Base-by-base conservation (phyloP, 1,284 basidiomycete genomes). In the Boletus albobrunnescens region DNA sequence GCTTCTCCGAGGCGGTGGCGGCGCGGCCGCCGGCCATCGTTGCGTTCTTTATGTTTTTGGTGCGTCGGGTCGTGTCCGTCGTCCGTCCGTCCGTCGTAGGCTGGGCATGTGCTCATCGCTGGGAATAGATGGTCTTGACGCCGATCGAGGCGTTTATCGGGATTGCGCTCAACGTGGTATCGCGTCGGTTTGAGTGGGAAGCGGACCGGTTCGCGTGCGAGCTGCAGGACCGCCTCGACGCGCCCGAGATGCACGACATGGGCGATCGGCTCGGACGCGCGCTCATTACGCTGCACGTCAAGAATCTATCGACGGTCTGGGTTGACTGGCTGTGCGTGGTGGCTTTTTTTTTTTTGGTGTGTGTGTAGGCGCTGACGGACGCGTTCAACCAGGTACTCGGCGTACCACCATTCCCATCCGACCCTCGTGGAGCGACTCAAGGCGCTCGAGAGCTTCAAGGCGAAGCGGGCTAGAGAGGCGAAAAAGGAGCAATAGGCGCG, bases 351-450 rank as follows among this genome's bases (percentile, higher is more conserved):
- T 3, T 5, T 3, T 32, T 8, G 3, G 6, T 17, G 4, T 11
- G 17, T 3, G 12, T 11, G 5, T 5, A 24, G 11, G 7, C 5
- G 5, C 31, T 59, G 17, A 54, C 41, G 27, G 24, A 22, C 20
- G 20, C 17, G 26, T 51, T 14, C n/a, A 40, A 3, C 16, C 55
- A 87, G 82, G 53, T 94, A 93, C 70, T 94, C 91, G 44, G 88
- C 90, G 26, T 94, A 92, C 61, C 90, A 94, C 64, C 90, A 94
- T 69, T 92, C 88, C 41, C 93, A 96, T 67, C 93, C 92, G 3
- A 95, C 91, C 2, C 68, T 96, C 51, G 86, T 87, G 36, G 92
- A 96, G 71, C 76, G 92, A 16, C 71, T 95, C 57, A 82, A 79
- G 56, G 91, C 82, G 6, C 76, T 95, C 47, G 89, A 94, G 52